Percentiles rank a stretch among this genome's conserved stretches.
phyloP scores from a whole-genome alignment of 2,329 filamentous ascomycete species.

The Acarospora socialis region DNA sequence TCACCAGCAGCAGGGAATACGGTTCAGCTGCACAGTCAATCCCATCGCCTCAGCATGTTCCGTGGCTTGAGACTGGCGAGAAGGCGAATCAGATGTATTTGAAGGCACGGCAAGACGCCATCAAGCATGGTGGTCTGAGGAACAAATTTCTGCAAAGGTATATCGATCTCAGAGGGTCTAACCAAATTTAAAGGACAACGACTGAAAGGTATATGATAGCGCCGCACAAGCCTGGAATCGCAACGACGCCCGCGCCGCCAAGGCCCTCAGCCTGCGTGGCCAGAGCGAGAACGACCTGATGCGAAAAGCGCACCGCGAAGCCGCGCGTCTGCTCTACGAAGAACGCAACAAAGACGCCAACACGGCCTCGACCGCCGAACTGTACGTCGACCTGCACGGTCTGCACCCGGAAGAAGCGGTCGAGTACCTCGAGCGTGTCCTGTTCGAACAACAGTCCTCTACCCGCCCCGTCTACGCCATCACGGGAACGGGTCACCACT shows the following conservation, averaged over 20 bases:
- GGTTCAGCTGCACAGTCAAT: constrained; percentile 73
- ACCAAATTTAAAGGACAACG: constrained; percentile 8
- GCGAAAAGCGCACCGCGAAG: constrained; percentile 91
- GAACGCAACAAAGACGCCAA: constrained; percentile 69
- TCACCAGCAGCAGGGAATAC: constrained; percentile 56
- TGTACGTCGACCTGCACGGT: constrained; percentile 94
- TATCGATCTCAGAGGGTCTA: constrained; percentile 14
- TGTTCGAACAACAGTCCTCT: constrained; percentile 65
- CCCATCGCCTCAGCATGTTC: constrained; percentile 75
- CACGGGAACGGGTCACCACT: constrained; percentile 91
- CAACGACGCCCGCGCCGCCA: constrained; percentile 89
- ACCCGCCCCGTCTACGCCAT: constrained; percentile 78
- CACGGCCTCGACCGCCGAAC: constrained; percentile 46
- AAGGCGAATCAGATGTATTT: constrained; percentile 86
- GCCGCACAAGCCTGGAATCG: constrained; percentile 97
- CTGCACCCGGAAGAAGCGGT: constrained; percentile 96
- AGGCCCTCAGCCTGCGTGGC: constrained; percentile 82
- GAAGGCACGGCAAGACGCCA: constrained; percentile 86
- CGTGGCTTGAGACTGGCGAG: constrained; percentile 90
- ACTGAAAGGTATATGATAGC: constrained; percentile 30
- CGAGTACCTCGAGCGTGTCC: constrained; percentile 76
- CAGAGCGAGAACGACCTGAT: constrained; percentile 96
- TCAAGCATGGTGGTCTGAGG: constrained; percentile 88
- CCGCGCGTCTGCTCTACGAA: constrained; percentile 81
- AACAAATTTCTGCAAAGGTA: constrained; percentile 97